Conservation (phyloP, 2,329 filamentous ascomycete species). For the Rutstroemia sp. region DNA sequence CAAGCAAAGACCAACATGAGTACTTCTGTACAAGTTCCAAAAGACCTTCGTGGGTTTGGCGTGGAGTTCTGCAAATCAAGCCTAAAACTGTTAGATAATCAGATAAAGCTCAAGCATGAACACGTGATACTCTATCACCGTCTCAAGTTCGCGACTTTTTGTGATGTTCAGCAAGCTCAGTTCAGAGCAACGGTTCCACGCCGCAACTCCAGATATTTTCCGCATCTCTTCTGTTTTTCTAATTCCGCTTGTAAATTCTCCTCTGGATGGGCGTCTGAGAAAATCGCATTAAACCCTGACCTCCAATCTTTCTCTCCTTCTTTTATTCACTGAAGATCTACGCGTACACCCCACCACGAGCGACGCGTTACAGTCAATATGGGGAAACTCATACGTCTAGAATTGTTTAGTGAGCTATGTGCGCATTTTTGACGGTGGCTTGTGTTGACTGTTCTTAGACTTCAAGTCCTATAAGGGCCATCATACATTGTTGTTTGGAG, state of each 20-base stretch:
- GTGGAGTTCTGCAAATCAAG: no score
- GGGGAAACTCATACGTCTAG: conserved; percentile 92
- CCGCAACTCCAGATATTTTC: no score
- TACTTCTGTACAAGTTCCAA: no score
- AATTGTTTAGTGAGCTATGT: conserved; percentile 72
- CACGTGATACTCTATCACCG: no score
- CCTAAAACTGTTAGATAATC: no score
- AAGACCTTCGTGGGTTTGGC: no score
- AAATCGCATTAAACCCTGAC: no score
- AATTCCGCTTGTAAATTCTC: no score
- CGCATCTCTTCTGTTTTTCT: no score
- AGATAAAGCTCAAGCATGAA: no score
- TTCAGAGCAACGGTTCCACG: neutral
- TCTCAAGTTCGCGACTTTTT: conserved; percentile 7
- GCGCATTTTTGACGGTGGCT: neutral
- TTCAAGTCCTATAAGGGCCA: conserved; percentile 99
- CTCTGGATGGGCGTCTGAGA: no score
- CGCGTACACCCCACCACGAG: conserved; percentile 19
- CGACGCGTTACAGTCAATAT: conserved; percentile 47
- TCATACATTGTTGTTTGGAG: conserved; percentile 87
- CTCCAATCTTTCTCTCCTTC: neutral
- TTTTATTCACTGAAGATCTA: neutral
- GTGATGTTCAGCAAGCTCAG: neutral
- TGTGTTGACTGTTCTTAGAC: conserved; percentile 46
- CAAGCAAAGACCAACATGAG: no score